Base-by-base conservation (phyloP, 2,329 filamentous ascomycete species). In the Botrytis medusae region DNA sequence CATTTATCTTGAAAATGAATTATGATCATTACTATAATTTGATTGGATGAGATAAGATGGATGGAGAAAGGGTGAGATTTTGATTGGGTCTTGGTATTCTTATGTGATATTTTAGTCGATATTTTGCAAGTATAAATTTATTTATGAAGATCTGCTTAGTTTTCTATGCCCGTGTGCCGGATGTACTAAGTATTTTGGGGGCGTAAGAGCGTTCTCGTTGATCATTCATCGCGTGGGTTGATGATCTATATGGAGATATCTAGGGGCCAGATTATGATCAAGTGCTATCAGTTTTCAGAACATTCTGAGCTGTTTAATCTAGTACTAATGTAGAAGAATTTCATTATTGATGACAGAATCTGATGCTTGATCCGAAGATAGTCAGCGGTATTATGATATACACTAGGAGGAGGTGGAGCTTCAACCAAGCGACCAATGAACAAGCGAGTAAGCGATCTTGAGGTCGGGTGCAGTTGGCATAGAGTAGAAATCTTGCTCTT, bases 41-140 rank as follows among this genome's bases (percentile, higher is more conserved):
- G 10, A 48, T 65, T 48, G 62, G 62, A 29, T 62, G 60, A 42
- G 60, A 25, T 62, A 37, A 62, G 37, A 42, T 62, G 14, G 2
- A 14, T 37, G 16, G 14, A 42, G 60, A 62, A n/a, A 18, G 1
- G 37, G 32, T 62, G 37, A 40, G 34, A 42, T 29, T 62, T 29
- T 16, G 22, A 40, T 62, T 34, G 57, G 57, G 32, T 32, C 20
- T 61, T 61, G 32, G 9, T 6, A 37, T 61, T 37, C 60, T 62
- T 42, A 62, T 62, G 60, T 62, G 60, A 62, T 62, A 62, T 62
- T 34, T 42, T 62, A 62, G 34, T 62, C n/a, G 59, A 61, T 34
- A 60, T 60, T 34, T 34, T 8, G 51, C n/a, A 57, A 29, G 7
- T 29, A 16, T n/a, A 29, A 29, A 57, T 29, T 18, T 32, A 4